Base-by-base conservation (phyloP, 257 asterid species). In the Primulina huaijiensis region DNA sequence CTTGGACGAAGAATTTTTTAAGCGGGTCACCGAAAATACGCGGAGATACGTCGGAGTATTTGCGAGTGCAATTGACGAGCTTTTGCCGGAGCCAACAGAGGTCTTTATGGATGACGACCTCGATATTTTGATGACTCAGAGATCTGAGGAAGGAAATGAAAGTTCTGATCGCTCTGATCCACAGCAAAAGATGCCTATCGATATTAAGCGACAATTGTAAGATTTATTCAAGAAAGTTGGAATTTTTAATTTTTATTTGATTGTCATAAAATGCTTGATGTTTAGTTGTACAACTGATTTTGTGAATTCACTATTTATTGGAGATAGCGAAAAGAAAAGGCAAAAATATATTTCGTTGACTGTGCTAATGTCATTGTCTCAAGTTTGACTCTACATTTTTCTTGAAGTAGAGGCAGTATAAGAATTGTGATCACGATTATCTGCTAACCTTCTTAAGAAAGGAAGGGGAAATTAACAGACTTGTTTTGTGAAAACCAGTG, bases 31-130 rank as follows among this genome's bases (percentile, higher is more conserved):
- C 66, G 97, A 89, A 65, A 94, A 94, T 65, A 86, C 99, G 0
- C 75, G 91, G 60, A 78, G 99, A 8, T 94, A 91, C 74, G 80
- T 91, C 71, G 92, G 88, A 40, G 75, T 94, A 65, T 88, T 91
- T 80, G 81, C 99, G 1, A 83, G 79, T 78, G 96, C 97, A 9
- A 85, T 91, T 64, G 99, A 94, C 66, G 96, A 88, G 76, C 82
- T 94, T n/a, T 76, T 91, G 90, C 99, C 99, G 0, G 96, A 88
- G 71, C 90, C 97, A 10, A 91, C 96, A 0, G 99, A 94, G 83
- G 89, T 82, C 58, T 83, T 86, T 67, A 85, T 83, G n/a, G 97
- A 93, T 0, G 99, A 93, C 27, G 99, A 93, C 43, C 84, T 80
- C 68, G 96, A 91, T 71, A 82, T 91, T 68, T 77, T 90, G 73